phyloP scores from a whole-genome alignment of 306 rosid genomes.

The Trifolium subterraneum region DNA sequence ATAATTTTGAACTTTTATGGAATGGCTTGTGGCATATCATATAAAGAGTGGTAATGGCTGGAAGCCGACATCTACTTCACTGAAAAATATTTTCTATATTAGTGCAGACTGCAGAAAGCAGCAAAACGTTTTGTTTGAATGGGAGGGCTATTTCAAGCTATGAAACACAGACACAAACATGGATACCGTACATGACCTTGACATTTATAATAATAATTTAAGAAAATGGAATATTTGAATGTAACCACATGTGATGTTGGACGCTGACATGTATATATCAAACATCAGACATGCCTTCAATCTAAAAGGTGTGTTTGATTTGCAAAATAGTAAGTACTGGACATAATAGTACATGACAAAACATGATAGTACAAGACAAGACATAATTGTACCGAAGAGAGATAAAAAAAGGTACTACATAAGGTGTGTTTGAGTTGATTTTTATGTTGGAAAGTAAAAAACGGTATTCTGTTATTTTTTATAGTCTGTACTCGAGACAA shows the following conservation, averaged over 20 bases:
- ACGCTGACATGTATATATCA: too few relatives aligned
- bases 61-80: not conserved
- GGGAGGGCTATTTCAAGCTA: too few relatives aligned
- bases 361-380: too few relatives aligned
- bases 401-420: too few relatives aligned
- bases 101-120: not conserved
- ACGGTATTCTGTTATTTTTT: too few relatives aligned
- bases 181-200: not conserved
- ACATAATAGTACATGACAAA: too few relatives aligned
- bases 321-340: too few relatives aligned
- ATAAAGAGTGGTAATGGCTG: not conserved
- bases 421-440: too few relatives aligned
- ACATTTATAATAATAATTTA: not conserved
- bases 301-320: too few relatives aligned
- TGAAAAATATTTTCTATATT: not conserved
- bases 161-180: not conserved
- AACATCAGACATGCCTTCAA: not conserved
- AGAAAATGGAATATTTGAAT: not conserved
- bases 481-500: too few relatives aligned
- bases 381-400: too few relatives aligned
- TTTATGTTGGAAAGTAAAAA: too few relatives aligned
- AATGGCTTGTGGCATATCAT: not conserved
- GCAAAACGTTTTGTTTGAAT: not conserved
- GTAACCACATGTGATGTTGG: not conserved
- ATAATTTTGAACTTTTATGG: not conserved